These are phyloP conservation scores for Artemisia annua DNA, from an alignment of 129 eudicot species.

Conservation along the genomic window DNA sequence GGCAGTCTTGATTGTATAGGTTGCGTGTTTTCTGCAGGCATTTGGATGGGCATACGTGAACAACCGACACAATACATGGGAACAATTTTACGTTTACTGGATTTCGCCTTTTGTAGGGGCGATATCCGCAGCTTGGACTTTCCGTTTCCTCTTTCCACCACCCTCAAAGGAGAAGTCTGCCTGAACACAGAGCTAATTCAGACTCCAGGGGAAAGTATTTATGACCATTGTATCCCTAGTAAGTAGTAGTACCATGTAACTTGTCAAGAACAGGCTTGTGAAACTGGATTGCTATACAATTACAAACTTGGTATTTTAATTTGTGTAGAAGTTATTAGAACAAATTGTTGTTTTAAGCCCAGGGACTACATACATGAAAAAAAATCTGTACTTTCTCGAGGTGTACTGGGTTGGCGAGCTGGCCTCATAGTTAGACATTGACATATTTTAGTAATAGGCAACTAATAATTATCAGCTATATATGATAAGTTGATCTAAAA, in stretches of 20 bases:
- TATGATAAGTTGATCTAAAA: no score
- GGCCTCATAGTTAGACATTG: no score
- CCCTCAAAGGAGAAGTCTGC: slow-evolving; percentile 50
- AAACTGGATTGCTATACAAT: not conserved
- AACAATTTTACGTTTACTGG: slow-evolving; percentile 74
- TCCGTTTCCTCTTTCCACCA: slow-evolving; percentile 60
- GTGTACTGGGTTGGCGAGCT: no score
- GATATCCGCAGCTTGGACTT: slow-evolving; percentile 60
- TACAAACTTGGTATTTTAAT: no score
- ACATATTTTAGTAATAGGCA: no score
- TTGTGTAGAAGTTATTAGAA: no score
- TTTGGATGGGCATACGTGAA: slow-evolving; percentile 84
- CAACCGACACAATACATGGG: slow-evolving; percentile 62
- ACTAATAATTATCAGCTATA: no score
- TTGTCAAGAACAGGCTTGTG: not conserved
- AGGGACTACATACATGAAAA: no score
- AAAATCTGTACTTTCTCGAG: no score
- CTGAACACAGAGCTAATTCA: slow-evolving; percentile 10
- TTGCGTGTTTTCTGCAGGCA: slow-evolving; percentile 37
- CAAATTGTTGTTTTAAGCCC: no score
- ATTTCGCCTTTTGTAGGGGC: slow-evolving; percentile 72
- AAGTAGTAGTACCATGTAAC: not conserved
- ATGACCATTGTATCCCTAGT: not conserved
- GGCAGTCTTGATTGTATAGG: not conserved
- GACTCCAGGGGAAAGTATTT: not conserved